Evolutionary conservation across 768 basidiomycete genomes (phyloP).

Genomic region (Strobilomyces dryophilus): DNA sequence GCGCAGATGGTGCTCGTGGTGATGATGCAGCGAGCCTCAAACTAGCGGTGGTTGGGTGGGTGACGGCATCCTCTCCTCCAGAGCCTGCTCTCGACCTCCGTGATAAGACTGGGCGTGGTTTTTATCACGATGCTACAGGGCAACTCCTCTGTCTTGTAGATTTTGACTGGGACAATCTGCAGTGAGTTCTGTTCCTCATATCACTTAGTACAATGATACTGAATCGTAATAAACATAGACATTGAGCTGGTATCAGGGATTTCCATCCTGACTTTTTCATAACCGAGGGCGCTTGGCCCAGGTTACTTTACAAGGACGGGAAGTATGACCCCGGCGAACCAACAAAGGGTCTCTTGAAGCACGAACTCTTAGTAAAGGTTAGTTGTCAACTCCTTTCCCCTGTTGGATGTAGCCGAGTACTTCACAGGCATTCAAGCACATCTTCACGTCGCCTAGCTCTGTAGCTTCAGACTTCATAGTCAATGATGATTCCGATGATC

Average conservation of each 20-base stretch:
- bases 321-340: neutral
- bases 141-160: neutral
- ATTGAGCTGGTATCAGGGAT: neutral
- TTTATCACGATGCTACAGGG: neutral
- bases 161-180: neutral
- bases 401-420: neutral
- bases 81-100: neutral
- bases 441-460: neutral
- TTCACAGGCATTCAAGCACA: neutral
- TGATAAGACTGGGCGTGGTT: neutral
- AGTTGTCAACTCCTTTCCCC: neutral
- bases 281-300: neutral
- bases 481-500: neutral
- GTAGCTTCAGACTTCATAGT: neutral
- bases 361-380: neutral
- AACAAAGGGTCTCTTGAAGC: neutral
- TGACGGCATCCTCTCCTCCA: neutral
- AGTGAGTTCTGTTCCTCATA: neutral
- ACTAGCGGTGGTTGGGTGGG: neutral
- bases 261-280: neutral
- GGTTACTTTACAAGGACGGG: neutral
- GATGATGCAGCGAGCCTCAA: neutral
- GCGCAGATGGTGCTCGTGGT: neutral
- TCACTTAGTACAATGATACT: too few species aligned
- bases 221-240: neutral